These are phyloP conservation scores for Curvularia sp. DNA, from an alignment of 2,329 filamentous ascomycete genomes.

Conservation along the genomic window DNA sequence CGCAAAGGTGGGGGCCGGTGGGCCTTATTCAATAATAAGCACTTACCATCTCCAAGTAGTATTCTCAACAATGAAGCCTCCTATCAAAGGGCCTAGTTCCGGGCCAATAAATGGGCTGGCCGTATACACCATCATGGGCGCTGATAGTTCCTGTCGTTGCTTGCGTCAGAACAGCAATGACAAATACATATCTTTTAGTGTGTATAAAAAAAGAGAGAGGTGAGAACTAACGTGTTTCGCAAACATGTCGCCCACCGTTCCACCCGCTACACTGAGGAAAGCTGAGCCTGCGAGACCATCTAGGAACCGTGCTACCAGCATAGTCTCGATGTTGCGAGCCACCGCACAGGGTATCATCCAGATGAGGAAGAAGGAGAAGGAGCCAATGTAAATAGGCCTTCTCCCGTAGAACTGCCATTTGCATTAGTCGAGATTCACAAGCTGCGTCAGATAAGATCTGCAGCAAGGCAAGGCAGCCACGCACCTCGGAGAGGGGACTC, in stretches of 20 bases:
- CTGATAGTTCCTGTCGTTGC: constrained; percentile 64
- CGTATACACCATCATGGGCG: constrained; percentile 80
- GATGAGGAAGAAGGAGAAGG: constrained; percentile 76
- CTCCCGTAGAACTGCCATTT: constrained; percentile 75
- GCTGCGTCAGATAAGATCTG: not conserved
- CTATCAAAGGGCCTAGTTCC: constrained; percentile 66
- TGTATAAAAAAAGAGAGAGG: not conserved
- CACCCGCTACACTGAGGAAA: constrained; percentile 75
- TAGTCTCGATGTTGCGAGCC: constrained; percentile 79
- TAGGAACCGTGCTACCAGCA: constrained; percentile 80
- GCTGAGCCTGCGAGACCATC: constrained; percentile 72
- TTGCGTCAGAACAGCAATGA: constrained; percentile 16
- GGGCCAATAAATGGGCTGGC: constrained; percentile 62
- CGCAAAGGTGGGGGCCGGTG: constrained; percentile 14
- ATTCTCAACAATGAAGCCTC: constrained; percentile 83
- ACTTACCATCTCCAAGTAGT: constrained; percentile 64
- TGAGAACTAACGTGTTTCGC: constrained; percentile 41
- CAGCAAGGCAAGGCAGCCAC: constrained; percentile 16
- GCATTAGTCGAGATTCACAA: not conserved
- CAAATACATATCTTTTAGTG: not conserved
- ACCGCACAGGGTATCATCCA: constrained; percentile 84
- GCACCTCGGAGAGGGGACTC: constrained; percentile 60
- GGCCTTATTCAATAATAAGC: constrained; percentile 18
- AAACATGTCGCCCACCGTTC: constrained; percentile 76
- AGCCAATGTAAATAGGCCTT: constrained; percentile 77